Base-by-base conservation (phyloP, 352 stramenopile genomes). In the Globisporangium perplexum region DNA sequence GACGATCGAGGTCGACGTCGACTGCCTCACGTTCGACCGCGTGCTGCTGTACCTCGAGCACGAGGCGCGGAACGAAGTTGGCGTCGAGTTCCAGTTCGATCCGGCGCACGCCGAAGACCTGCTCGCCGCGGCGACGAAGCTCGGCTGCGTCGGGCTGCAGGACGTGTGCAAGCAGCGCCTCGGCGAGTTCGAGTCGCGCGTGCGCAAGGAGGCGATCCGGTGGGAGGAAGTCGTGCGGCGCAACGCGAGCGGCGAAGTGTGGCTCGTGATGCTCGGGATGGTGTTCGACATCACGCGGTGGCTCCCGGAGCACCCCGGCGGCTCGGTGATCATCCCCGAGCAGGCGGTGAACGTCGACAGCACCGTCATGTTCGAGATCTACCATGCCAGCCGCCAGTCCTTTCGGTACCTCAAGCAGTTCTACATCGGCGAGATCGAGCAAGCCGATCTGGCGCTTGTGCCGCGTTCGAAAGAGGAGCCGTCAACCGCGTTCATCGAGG, bases 321-420 rank as follows among this genome's bases (percentile, higher is more conserved):
- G 88, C 1, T 89, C 82, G 1, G 70, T 86, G 20, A 76, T 96
- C 48, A 95, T 96, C 52, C 81, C 76, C 0, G 68, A 82, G 15
- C 79, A 96, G 54, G 88, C 86, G 6, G 72, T 96, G 50, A 94
- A 95, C 54, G 72, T 95, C 31, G 88, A 96, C 44, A 88, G 74
- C 31, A 94, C 86, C 0, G 71, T 93, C 44, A 91, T 96, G 75
- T 96, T 96, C 66, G 88, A 96, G 71, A 92, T 96, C 35, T 96
- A 95, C 58, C 88, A 96, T 66, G 83, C 87, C 15, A 93, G 83
- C 53, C 82, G 86, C n/a, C 83, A 95, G 76, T 93, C 86, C 7
- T 96, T 96, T 58, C 73, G 86, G 41, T 96, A 95, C 61, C 68
- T 96, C 36, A 91, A 93, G 61, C 85, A 95, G 62, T 95, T 96